Base-by-base conservation (phyloP, 805 yeast genomes). In the Wickerhamiella azyma region DNA sequence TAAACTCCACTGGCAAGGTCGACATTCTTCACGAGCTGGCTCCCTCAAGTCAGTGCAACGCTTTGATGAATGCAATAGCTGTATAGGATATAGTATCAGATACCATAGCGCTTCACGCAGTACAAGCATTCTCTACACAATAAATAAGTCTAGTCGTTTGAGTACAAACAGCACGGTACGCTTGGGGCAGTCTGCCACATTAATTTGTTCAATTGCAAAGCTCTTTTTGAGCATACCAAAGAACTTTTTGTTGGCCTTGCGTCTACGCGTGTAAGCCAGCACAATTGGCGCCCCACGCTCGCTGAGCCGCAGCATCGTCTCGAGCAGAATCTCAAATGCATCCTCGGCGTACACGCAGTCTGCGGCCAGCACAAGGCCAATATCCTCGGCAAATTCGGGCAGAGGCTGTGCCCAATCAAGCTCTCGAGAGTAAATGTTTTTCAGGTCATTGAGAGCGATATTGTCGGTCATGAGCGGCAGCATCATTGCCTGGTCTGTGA, bases 361-460 rank as follows among this genome's bases (percentile, higher is more conserved):
- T 0, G 80, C 80, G 5, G 79, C 80, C 19, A 75, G 54, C 2
- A 75, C 59, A 5, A 74, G 59, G 56, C 74, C 77, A 5, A 58
- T 61, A 1, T 53, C 54, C 9, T 51, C 33, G 9, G 68, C 61
- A 44, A 62, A 66, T 0, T 59, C 55, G 33, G 61, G 57, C 16
- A 60, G 59, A 0, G 92, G 86, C 29, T 75, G 57, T 1, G 75
- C 65, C 98, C 97, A 89, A 59, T 89, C 94, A 30, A 92, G 62
- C 2, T 72, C 79, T 29, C 65, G 68, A 0, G 74, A 79, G 13
- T 49, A 48, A 3, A 73, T 53, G 1, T 53, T 58, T 1, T 52
- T 51, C 3, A 71, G 56, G 0, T 53, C 53, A 46, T 75, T 76
- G 35, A 72, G 50, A 10, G 52, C 56, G 39, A 72, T 64, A 50